Base-by-base conservation (phyloP, 176 grass and related monocot genomes). In the Bothriochloa decipiens region DNA sequence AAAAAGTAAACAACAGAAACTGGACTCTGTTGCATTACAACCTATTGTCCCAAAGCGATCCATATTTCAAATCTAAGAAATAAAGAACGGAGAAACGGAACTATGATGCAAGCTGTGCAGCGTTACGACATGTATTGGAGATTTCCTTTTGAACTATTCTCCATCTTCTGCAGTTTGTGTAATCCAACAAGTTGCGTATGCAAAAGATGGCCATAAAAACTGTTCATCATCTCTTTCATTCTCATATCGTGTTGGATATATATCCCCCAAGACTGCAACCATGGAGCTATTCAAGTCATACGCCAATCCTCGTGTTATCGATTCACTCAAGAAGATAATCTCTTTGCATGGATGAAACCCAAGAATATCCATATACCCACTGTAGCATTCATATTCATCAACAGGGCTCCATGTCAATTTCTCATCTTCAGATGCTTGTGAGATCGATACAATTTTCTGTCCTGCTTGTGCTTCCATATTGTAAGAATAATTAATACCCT, bases 271-370 rank as follows among this genome's bases (percentile, higher is more conserved):
- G 14, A 26, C n/a, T 82, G 71, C 8, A 37, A 71, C 13, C 33
- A 20, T 58, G 0, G 35, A 58, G 37, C 39, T 74, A 15, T 73
- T 64, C 17, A 23, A 62, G n/a, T 83, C 55, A 64, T 74, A 83
- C 7, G 58, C 22, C 4, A 52, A 11, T 26, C 28, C 71, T 15
- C 60, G 49, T 0, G 0, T 37, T 23, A 52, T 6, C 3, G 18
- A 74, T 37, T 66, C 14, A 7, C 8, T 26, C 29, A 83, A 25
- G 13, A 75, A 83, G 16, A 65, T 32, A 35, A 65, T 52, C 61
- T 50, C 60, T 66, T 83, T 65, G 22, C 36, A 83, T 4, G 57
- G 81, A 65, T 83, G 70, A 74, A 64, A 65, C 46, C 70, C 81
- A 7, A 79, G 57, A 28, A 80, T 47, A 2, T 41, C 2, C 0